phyloP scores from a whole-genome alignment of 2,329 filamentous ascomycete genomes.

The Davidsoniella australis region DNA sequence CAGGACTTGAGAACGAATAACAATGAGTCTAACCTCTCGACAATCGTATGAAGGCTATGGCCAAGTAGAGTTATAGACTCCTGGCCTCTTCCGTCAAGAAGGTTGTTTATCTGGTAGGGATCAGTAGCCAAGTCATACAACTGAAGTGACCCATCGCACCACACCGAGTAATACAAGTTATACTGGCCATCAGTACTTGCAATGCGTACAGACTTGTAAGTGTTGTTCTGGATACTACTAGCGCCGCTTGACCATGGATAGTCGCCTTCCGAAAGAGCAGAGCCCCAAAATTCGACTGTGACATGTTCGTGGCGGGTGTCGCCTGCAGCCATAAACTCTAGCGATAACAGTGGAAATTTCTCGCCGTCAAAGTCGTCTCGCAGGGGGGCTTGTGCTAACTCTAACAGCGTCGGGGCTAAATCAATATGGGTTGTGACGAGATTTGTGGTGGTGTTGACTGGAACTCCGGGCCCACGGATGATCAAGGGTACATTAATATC shows the following conservation, averaged over 20 bases:
- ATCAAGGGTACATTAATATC: constrained; percentile 35
- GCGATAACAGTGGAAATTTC: constrained; percentile 24
- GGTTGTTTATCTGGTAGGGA: constrained; percentile 26
- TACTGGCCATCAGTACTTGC: constrained; percentile 24
- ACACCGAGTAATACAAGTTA: constrained; percentile 37
- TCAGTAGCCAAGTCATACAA: constrained; percentile 37
- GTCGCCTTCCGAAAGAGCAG: constrained; percentile 18
- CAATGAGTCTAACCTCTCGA: constrained; percentile 38
- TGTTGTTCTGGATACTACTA: constrained; percentile 24
- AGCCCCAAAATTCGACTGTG: constrained; percentile 36
- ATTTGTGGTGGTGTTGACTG: constrained; percentile 21
- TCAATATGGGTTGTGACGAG: constrained; percentile 34
- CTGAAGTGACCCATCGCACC: constrained; percentile 33
- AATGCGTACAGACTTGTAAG: constrained; percentile 36
- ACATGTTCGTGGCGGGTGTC: constrained; percentile 28
- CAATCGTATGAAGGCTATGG: constrained; percentile 23
- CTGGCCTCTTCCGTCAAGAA: constrained; percentile 13
- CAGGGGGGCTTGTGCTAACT: constrained; percentile 20
- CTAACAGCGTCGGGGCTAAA: constrained; percentile 36
- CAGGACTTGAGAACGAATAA: constrained; percentile 44
- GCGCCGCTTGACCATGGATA: constrained; percentile 10
- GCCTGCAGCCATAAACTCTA: constrained; percentile 14
- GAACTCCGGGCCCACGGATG: constrained; percentile 31
- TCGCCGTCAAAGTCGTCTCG: constrained; percentile 34
- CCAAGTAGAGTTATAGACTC: constrained; percentile 18